A percentile compares a stretch with the other conserved stretches of the same genome.
These are phyloP conservation scores for Globisporangium parvum DNA, from an alignment of 352 stramenopile species.

Conservation along the genomic window DNA sequence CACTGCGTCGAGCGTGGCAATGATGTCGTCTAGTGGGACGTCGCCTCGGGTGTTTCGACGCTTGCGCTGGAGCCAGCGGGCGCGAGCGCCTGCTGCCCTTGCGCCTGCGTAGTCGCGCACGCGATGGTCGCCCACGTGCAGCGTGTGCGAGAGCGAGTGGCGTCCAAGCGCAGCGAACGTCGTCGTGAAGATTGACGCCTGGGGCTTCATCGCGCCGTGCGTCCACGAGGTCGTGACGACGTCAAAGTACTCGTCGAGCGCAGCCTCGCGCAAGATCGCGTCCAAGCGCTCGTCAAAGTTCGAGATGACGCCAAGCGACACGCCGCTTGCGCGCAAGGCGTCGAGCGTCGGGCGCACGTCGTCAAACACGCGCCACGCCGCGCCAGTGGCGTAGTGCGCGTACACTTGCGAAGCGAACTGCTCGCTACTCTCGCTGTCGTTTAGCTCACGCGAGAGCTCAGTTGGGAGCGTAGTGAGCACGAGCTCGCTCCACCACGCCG, in stretches of 20 bases:
- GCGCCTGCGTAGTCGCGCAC: constrained; percentile 51
- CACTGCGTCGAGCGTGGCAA: constrained; percentile 27
- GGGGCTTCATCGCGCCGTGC: constrained; percentile 37
- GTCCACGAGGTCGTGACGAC: constrained; percentile 17
- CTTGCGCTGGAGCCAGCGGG: constrained; percentile 32
- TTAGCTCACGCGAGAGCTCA: no score
- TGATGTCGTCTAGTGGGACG: constrained; percentile 16
- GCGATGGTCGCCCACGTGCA: constrained; percentile 65
- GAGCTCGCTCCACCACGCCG: constrained; percentile 38
- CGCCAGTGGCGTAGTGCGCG: no score
- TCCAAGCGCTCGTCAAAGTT: no score
- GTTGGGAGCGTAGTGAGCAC: not conserved
- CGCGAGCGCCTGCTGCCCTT: constrained; percentile 27
- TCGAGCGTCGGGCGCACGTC: no score
- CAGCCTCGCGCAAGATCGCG: no score
- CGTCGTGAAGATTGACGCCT: constrained; percentile 45
- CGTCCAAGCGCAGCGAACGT: constrained; percentile 29
- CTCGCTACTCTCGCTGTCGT: no score
- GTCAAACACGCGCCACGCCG: no score
- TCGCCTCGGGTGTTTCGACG: not conserved
- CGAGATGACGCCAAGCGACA: no score
- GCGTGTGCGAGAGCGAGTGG: constrained; percentile 7
- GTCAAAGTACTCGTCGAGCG: no score
- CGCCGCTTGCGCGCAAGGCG: no score
- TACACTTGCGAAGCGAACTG: no score